Percentiles rank a stretch among this genome's conserved stretches.
These are phyloP conservation scores for Lactifluus rugatus DNA, from an alignment of 768 basidiomycete species.

Conservation along the genomic window DNA sequence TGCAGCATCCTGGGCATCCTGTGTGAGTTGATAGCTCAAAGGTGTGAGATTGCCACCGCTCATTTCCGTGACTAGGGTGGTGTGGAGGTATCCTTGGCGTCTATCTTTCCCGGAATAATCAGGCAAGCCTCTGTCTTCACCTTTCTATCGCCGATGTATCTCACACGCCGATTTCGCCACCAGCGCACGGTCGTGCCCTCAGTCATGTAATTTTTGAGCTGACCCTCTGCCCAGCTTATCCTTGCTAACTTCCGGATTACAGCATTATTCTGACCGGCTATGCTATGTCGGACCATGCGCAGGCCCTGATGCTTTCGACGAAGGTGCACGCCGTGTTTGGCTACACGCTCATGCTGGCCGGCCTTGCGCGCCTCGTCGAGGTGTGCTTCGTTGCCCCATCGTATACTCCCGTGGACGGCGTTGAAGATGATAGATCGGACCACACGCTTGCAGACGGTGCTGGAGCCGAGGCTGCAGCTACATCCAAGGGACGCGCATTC, in stretches of 20 bases:
- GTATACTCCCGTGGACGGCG: constrained; percentile 25
- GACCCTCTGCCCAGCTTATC: constrained; percentile 1
- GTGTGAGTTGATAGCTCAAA: constrained; percentile 35
- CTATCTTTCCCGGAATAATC: constrained; percentile 67
- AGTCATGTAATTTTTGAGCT: constrained; percentile 48
- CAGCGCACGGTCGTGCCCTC: constrained; percentile 75
- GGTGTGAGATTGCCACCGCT: background rate
- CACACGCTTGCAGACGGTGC: constrained; percentile 47
- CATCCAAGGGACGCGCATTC: constrained; percentile 44
- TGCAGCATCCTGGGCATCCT: constrained; percentile 61
- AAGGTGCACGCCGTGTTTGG: constrained; percentile 82
- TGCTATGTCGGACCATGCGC: constrained; percentile 87
- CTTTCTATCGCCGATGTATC: background rate
- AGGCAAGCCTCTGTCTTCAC: constrained; percentile 33
- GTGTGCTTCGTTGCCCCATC: constrained; percentile 61
- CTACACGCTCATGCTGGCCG: constrained; percentile 77
- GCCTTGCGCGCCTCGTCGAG: constrained; percentile 69
- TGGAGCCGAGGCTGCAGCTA: constrained; percentile 24
- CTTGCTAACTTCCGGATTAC: background rate
- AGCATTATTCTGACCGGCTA: constrained; percentile 88
- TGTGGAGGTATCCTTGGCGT: constrained; percentile 85
- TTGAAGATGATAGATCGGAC: constrained; percentile 54
- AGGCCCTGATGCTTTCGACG: constrained; percentile 76
- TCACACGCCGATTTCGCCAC: background rate
- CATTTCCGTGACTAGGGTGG: constrained; percentile 56